Base-by-base conservation (phyloP, 331 rosid genomes). In the Quercus phellos region DNA sequence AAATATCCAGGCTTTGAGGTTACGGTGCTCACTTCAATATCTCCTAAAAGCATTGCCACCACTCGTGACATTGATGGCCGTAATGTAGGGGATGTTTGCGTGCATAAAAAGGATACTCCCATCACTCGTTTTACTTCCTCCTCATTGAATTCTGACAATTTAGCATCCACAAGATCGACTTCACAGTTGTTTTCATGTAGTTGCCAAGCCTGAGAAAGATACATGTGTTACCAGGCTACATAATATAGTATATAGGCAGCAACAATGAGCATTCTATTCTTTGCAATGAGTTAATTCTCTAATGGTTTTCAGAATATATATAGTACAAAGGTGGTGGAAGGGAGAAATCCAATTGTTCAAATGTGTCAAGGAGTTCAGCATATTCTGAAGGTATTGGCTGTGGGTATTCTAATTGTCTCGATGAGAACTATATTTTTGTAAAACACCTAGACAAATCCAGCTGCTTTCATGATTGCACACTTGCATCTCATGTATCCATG, bases 1-100 rank as follows among this genome's bases (percentile, higher is more conserved):
- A 35, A 8, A 35, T 35, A 35, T 35, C 43, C 43, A 7, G 43
- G 43, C 43, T 38, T 38, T 38, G 43, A 38, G 43, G 11, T 38
- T 38, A 38, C 10, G 43, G 43, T 7, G 43, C 43, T 38, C 43
- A 38, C 43, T 38, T 38, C 43, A 38, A 38, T 38, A 38, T 38
- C 43, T 38, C 43, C 43, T 38, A 38, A 38, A 7, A 38, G 43
- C 43, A 38, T 91, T 70, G 92, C 93, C 80, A 91, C 90, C 51
- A 87, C 96, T 0, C 91, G 85, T 1, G 98, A 93, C 98, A 91
- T 93, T 0, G 91, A 69, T 66, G 97, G 98, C 32, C 97, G 80
- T 38, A 76, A 82, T 14, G 38, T 4, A 35, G 97, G 94, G 24
- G 93, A 87, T 80, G 97, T 60, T 66, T 91, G 98, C 21, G 98